Evolutionary conservation across 2,329 filamentous ascomycete species (phyloP), one percentile per base, ranked within the genome.

Genomic region (Aurifilum marmelostoma): DNA sequence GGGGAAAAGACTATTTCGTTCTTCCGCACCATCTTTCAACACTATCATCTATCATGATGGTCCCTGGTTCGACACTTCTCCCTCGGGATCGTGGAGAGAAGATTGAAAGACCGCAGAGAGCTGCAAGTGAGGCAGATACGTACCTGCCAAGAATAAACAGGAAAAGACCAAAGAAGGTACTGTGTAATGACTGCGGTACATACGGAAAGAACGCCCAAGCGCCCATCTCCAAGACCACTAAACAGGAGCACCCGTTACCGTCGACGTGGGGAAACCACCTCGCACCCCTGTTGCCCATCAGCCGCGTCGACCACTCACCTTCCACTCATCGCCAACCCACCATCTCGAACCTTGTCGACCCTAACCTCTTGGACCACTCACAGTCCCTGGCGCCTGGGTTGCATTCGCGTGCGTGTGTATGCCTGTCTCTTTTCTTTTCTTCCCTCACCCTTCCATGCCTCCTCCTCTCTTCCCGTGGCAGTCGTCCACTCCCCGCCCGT

Each of bases 241-340:
- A 37, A 67, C 66, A 69, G 63, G 69, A 41, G 59, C n/a, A 65
- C 43, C 65, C 54, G 52, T 56, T 56, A 56, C 52, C 24, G 52
- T 56, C 52, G 52, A 56, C 52, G 32, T 56, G 52, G 52, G 24
- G 52, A 56, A 27, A 16, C 24, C 24, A n/a, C 59, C 11, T 37
- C 21, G 34, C 34, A 29, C 63, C 34, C 69, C 67, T 66, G 67
- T 34, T 37, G 11, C 16, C 43, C 67, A 67, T 69, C 63, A 67
- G 64, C 52, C 54, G 61, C 67, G 16, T n/a, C 60, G 56, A 56
- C 69, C 69, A 71, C 67, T 71, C 67, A 69, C 21, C 69, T 29
- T 58, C 66, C 69, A 64, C 64, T 47, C 67, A 52, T 65, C 27
- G 43, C 24, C 34, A 52, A n/a, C 43, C 50, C 41, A 56, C 37